phyloP scores from a whole-genome alignment of 176 grass and related monocot species.

The Carex parvula region DNA sequence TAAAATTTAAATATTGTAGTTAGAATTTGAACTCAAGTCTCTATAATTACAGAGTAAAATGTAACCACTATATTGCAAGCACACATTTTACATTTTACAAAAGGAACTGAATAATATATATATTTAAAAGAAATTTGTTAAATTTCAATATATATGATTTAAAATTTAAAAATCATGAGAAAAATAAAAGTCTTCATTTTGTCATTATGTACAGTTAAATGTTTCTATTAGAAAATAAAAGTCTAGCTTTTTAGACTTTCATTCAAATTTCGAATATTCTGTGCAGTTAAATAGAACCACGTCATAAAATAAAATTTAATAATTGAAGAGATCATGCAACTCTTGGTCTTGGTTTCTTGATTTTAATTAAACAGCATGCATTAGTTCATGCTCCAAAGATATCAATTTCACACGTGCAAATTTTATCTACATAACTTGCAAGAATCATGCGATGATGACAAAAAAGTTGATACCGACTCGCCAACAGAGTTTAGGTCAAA shows the following conservation, averaged over 20 bases:
- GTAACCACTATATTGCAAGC: no score
- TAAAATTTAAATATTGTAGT: no score
- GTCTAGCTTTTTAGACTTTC: no score
- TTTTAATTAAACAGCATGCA: background rate
- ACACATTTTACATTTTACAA: no score
- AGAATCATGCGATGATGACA: conserved; percentile 10
- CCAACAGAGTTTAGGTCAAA: background rate
- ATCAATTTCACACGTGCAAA: conserved; percentile 1
- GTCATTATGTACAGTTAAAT: background rate
- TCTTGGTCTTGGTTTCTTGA: background rate
- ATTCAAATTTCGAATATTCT: no score
- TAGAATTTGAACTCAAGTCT: no score
- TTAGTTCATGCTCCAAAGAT: background rate
- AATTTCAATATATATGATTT: no score
- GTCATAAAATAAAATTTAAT: background rate
- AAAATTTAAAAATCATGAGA: no score
- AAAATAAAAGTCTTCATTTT: background rate
- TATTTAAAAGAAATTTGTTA: no score
- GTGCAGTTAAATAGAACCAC: background rate
- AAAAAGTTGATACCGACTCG: background rate
- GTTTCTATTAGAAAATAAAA: no score
- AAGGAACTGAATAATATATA: no score
- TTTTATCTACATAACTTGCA: background rate
- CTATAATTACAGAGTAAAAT: no score
- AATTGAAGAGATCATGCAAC: background rate